Evolutionary conservation across 352 stramenopile genomes (phyloP), one percentile per base, ranked within the genome.

Genomic region (Globisporangium echinulatum): DNA sequence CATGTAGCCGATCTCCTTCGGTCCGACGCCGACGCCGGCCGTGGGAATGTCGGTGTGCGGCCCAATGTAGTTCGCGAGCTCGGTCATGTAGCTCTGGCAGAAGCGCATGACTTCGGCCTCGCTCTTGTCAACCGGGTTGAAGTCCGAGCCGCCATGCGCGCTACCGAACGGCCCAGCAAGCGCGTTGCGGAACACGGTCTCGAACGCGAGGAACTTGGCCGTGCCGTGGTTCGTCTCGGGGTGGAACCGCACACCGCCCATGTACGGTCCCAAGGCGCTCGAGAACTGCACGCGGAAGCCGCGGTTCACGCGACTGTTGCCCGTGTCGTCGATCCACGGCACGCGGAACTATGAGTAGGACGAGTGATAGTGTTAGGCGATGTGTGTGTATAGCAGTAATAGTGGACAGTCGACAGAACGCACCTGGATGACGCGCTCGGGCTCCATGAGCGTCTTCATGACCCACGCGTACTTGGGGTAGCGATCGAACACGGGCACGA

Each of bases 91-190:
- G 48, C 80, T 96, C 77, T 99, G 96, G 67, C 96, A 99, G 72
- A 99, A 99, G 52, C 96, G 85, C 81, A 99, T 97, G 64, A 99
- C 95, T 68, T 99, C 97, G 33, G 89, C 84, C 71, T 99, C 96
- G 55, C 80, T 97, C 77, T 99, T 99, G 75, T 98, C 92, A 60
- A 96, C 79, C 7, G 96, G 96, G 73, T 99, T 98, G 64, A 99
- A 99, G 70, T 99, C 96, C 40, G 91, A 96, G 54, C 93, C 94
- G 61, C 93, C 92, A 68, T 96, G 92, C 11, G 85, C 85, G 15
- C 71, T 79, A 36, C 82, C 85, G 51, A 88, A 92, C 10, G 81
- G 70, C 37, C 82, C 85, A 5, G 85, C 83, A 25, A 99, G 71
- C 3, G 93, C 94, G 65, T 99, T 99, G 54, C 86, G 94, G 75